Evolutionary conservation across 2,329 filamentous ascomycete species (phyloP), one percentile per base, ranked within the genome.

Genomic region (Fusarium nurragi): DNA sequence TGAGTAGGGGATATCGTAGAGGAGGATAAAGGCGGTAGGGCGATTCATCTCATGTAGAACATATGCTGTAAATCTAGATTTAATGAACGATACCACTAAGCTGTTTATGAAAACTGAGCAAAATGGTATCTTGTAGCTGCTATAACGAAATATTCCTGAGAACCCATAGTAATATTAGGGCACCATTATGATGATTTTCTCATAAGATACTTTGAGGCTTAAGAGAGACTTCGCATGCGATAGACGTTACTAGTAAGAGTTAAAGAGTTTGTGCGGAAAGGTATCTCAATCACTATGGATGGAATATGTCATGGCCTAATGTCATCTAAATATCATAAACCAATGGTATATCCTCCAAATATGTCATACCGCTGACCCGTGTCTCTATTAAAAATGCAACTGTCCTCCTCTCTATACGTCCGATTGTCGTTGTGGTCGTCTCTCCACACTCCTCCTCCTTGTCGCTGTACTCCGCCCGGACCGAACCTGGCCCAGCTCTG

Each of bases 401-500:
- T 12, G 4, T 39, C 21, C 16, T 9, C 47, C 13, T 16, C 26
- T 53, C 43, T 70, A 65, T 53, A 18, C 23, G 23, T 52, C 47
- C 16, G 43, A 37, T n/a, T 56, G 39, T 28, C 48, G 64, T 14
- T 60, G 55, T 5, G 61, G 28, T 40, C 71, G 57, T 36, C 67
- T 60, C 5, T 72, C 74, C 13, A 71, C 53, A 39, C 72, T 74
- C 36, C 64, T 66, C 46, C 72, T 71, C 60, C 71, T 71, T 12
- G 71, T 75, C 8, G 73, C 69, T 8, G 70, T 75, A 44, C 72
- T 77, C 40, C 71, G 72, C 4, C 65, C 69, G 23, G 70, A 72
- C 49, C 67, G 72, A 14, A 71, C 51, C 38, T 70, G 70, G 4
- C 75, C 76, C n/a, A 77, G 49, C 62, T 77, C 76, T 10, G 73